Percentiles rank a stretch among this genome's conserved stretches.
Conservation (phyloP, 306 rosid species). For the Quercus cerris region DNA sequence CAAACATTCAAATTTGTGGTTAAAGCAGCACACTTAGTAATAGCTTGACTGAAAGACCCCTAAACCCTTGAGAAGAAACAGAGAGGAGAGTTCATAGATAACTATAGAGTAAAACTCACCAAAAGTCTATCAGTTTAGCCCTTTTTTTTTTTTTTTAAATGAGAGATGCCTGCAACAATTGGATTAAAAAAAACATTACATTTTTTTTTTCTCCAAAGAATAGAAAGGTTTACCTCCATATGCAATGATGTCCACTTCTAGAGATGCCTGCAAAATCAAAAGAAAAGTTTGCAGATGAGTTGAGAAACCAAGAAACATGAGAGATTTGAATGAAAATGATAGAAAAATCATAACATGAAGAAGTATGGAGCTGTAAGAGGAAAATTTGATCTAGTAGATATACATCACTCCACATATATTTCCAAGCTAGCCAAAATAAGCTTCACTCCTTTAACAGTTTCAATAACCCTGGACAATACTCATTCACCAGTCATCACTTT, state of each 20-base stretch:
- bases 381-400: background rate
- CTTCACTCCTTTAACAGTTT: background rate
- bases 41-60: no score
- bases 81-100: no score
- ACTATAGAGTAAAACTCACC: background rate
- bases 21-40: background rate
- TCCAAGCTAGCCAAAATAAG: background rate
- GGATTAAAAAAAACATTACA: background rate
- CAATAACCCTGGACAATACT: background rate
- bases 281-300: conserved; percentile 8
- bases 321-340: background rate
- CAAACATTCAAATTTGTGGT: conserved; percentile 14
- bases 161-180: background rate
- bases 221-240: conserved; percentile 67
- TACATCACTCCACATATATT: background rate
- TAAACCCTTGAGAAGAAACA: no score
- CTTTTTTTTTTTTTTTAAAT: background rate
- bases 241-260: conserved; percentile 84
- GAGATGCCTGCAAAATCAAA: conserved; percentile 54
- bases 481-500: background rate
- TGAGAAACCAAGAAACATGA: background rate
- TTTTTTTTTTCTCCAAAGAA: background rate
- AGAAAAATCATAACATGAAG: background rate
- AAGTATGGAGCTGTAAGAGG: background rate
- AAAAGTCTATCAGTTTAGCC: background rate